A percentile compares a stretch with the other conserved stretches of the same genome.
These are phyloP conservation scores for Oryza glaberrima DNA, from an alignment of 176 grass and related monocot species.

Conservation along the genomic window DNA sequence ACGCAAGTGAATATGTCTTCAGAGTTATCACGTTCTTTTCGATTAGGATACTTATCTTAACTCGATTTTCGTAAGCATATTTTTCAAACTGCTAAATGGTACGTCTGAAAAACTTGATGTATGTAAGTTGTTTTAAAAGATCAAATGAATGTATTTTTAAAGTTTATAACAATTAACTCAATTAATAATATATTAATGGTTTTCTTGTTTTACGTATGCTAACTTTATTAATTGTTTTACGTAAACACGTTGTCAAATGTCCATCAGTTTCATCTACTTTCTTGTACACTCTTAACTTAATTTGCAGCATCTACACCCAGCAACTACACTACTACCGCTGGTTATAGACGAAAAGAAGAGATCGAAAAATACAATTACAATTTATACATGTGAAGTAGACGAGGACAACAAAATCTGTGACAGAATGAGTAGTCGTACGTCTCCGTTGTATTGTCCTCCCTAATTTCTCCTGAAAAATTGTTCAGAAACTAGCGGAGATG, in stretches of 20 bases:
- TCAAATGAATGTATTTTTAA: too few species aligned
- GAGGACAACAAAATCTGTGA: neutral
- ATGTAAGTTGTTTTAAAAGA: too few species aligned
- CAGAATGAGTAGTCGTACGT: neutral
- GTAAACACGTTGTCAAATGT: neutral
- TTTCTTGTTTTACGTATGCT: too few species aligned
- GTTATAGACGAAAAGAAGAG: neutral
- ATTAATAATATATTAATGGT: too few species aligned
- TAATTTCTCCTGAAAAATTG: neutral
- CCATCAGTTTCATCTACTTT: neutral
- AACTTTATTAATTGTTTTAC: too few species aligned
- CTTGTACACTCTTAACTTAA: neutral
- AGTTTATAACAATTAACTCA: too few species aligned
- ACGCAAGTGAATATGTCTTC: neutral
- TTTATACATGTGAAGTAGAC: neutral
- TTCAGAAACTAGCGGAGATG: neutral
- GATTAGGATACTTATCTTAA: too few species aligned
- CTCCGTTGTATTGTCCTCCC: too few species aligned
- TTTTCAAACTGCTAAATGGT: too few species aligned
- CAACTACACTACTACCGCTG: neutral
- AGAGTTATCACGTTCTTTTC: neutral
- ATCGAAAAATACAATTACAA: too few species aligned
- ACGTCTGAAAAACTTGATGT: too few species aligned
- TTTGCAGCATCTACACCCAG: neutral
- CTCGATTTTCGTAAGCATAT: too few species aligned